Base-by-base conservation (phyloP, 176 grass and related monocot genomes). In the Oryza australiensis region DNA sequence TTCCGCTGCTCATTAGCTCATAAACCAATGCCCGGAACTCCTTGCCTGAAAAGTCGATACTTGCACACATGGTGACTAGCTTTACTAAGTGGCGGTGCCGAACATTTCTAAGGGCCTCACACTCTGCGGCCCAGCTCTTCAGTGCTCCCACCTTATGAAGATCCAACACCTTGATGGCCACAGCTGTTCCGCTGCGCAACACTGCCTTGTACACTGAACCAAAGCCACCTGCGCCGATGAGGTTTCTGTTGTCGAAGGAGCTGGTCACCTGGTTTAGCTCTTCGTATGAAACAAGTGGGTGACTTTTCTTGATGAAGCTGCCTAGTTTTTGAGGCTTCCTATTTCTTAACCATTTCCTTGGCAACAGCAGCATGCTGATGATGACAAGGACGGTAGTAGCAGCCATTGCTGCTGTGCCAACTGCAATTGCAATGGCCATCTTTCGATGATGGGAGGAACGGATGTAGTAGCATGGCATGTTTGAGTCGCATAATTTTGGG, bases 1-100 rank as follows among this genome's bases (percentile, higher is more conserved):
- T 90, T 41, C 88, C 84, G 12, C 84, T 76, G 55, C 34, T 63
- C 80, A 90, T 80, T 26, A 87, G 86, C 48, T 90, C 80, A 42
- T 90, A 90, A 34, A 90, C 80, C 30, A 90, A 35, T 23, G 88
- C 88, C 8, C 16, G 33, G 35, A 90, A 90, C 18, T 90, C 70
- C 0, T 90, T 80, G 84, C 86, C 78, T 3, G 66, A 33, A 40
- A 74, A 87, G 42, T 90, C 88, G n/a, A 72, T 45, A 78, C 84
- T 84, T 0, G 63, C 73, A 22, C 42, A 86, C 42, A 86, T 15
- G 8, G 88, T 90, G 9, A 87, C 62, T 55, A 90, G 84, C 42
- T 84, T 87, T 71, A 87, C 69, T n/a, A 90, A 79, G 40, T 87
- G 84, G 2, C 75, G 60, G 64, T 90, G 84, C 45, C 88, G 57